A percentile compares a stretch with the other conserved stretches of the same genome.
Evolutionary conservation across 257 asterid genomes (phyloP).

Genomic region (Apocynum venetum): DNA sequence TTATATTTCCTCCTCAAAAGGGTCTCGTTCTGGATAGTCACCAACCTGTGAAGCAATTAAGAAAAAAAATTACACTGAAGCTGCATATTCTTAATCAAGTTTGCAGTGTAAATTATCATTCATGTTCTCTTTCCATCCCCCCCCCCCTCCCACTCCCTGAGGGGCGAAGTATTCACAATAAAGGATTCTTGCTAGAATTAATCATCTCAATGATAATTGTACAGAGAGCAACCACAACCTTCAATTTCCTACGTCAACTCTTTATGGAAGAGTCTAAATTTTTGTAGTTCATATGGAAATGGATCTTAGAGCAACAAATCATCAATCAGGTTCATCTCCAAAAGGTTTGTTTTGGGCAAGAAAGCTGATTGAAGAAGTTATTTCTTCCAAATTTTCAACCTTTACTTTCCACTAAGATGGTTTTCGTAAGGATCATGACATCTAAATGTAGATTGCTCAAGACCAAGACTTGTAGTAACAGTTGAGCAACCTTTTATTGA

Average conservation of each 20-base stretch:
- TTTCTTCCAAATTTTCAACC: not conserved
- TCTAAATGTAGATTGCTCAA: not conserved
- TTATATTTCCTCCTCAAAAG: conserved; percentile 84
- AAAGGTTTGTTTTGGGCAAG: not conserved
- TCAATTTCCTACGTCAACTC: no score
- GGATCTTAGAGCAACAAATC: not conserved
- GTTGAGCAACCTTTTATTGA: not conserved
- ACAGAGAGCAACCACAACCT: not conserved
- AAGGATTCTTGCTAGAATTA: not conserved
- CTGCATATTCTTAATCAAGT: not conserved
- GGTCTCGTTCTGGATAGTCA: conserved; percentile 85
- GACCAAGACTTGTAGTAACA: no score
- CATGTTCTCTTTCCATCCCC: not conserved
- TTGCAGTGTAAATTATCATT: not conserved
- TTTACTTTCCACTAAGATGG: no score
- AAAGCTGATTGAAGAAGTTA: not conserved
- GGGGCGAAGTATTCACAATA: not conserved
- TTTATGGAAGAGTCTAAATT: not conserved
- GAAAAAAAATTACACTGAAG: conserved; percentile 1
- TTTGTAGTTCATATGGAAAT: not conserved
- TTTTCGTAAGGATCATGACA: not conserved
- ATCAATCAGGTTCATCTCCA: not conserved
- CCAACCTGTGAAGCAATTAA: conserved; percentile 54
- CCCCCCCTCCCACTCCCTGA: no score
- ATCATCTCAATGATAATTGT: not conserved